Evolutionary conservation across 2,329 filamentous ascomycete genomes (phyloP).

Genomic region (Cadophora sp.): DNA sequence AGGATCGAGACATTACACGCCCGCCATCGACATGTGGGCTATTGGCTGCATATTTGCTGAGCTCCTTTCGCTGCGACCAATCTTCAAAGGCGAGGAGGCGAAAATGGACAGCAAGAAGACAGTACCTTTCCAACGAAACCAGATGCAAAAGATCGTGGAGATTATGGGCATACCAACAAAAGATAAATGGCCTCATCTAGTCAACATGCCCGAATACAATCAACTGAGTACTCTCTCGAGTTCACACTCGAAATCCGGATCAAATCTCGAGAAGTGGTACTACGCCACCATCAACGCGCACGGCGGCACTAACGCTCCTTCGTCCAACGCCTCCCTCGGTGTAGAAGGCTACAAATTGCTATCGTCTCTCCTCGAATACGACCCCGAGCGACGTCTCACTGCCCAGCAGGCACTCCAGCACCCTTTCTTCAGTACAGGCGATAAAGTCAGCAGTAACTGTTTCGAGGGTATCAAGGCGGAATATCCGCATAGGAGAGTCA

Average conservation of each 20-base stretch:
- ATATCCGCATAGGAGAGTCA: conserved; percentile 90
- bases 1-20: conserved; percentile 94
- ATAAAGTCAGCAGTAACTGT: conserved; percentile 79
- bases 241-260: conserved; percentile 47
- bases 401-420: conserved; percentile 90
- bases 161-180: conserved; percentile 91
- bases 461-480: conserved; percentile 89
- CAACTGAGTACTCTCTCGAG: conserved; percentile 68
- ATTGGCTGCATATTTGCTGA: conserved; percentile 98
- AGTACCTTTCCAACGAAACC: conserved; percentile 94
- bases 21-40: conserved; percentile 96
- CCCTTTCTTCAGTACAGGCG: conserved; percentile 79
- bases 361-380: conserved; percentile 85
- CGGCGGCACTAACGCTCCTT: conserved; percentile 55
- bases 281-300: conserved; percentile 70
- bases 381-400: conserved; percentile 86
- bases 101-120: conserved; percentile 99
- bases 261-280: conserved; percentile 78
- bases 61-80: conserved; percentile 85
- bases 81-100: conserved; percentile 98
- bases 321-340: conserved; percentile 62
- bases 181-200: conserved; percentile 85
- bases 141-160: conserved; percentile 99
- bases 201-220: conserved; percentile 84
- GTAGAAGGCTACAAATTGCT: conserved; percentile 83